These are phyloP conservation scores for Graphilbum ipis-grandicollis DNA, from an alignment of 2,329 filamentous ascomycete species.

Conservation along the genomic window DNA sequence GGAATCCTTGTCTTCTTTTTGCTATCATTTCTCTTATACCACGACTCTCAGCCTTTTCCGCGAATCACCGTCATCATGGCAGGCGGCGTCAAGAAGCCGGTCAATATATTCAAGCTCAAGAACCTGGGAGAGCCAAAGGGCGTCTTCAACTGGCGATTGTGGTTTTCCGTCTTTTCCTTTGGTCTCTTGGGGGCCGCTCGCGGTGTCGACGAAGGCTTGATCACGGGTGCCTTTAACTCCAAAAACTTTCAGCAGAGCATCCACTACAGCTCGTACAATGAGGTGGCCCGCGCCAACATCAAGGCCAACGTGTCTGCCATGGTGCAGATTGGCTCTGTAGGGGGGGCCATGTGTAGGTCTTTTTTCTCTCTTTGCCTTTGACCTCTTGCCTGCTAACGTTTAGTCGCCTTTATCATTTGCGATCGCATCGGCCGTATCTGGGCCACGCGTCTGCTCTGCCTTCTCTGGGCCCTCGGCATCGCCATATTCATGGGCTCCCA, in stretches of 20 bases:
- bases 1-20: too few relatives aligned
- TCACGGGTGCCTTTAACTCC: constrained; percentile 54
- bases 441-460: not conserved
- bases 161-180: constrained; percentile 60
- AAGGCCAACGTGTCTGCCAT: constrained; percentile 64
- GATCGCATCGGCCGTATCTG: not conserved
- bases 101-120: constrained; percentile 47
- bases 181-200: constrained; percentile 61
- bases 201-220: constrained; percentile 68
- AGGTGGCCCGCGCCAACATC: constrained; percentile 43
- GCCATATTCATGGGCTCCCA: constrained; percentile 16
- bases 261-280: constrained; percentile 33
- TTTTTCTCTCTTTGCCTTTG: too few relatives aligned
- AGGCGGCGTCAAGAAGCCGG: constrained; percentile 26
- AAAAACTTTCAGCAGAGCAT: constrained; percentile 44
- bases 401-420: not conserved
- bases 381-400: too few relatives aligned
- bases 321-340: constrained; percentile 65
- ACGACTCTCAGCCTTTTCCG: too few relatives aligned
- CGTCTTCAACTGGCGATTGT: constrained; percentile 61
- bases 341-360: constrained; percentile 25
- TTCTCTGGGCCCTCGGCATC: constrained; percentile 14
- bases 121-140: constrained; percentile 49
- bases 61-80: too few relatives aligned
- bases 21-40: too few relatives aligned